Evolutionary conservation across 345 rosid genomes (phyloP).

Genomic region (Lepidium didymum): DNA sequence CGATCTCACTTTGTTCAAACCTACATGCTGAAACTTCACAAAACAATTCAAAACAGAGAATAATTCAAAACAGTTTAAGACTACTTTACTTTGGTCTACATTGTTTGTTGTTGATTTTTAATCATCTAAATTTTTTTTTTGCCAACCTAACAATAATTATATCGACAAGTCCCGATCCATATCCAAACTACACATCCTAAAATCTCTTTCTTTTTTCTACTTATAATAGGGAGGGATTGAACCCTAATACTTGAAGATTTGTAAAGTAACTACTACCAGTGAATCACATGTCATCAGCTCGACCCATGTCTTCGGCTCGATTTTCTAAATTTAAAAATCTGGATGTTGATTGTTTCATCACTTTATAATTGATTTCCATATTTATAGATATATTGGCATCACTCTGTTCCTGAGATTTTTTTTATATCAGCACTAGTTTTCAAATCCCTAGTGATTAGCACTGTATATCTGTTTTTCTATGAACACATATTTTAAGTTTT

Average conservation of each 20-base stretch:
- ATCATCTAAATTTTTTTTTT: background rate
- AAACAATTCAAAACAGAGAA: slow-evolving; percentile 5
- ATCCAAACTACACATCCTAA: too few relatives aligned
- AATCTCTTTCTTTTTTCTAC: too few relatives aligned
- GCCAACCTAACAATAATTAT: too few relatives aligned
- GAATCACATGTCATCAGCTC: too few relatives aligned
- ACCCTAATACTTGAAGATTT: too few relatives aligned
- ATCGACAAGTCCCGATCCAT: too few relatives aligned
- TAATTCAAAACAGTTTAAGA: background rate
- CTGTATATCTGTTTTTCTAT: too few relatives aligned
- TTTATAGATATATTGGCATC: background rate
- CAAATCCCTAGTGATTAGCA: background rate
- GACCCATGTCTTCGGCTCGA: too few relatives aligned
- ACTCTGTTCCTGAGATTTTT: background rate
- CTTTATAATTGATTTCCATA: background rate
- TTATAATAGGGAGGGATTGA: too few relatives aligned
- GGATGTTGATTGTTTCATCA: slow-evolving; percentile 2
- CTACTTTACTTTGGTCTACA: background rate
- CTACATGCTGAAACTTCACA: slow-evolving; percentile 22
- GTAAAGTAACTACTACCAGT: too few relatives aligned
- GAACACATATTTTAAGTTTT: too few relatives aligned
- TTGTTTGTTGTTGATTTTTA: background rate
- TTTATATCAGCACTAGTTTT: background rate
- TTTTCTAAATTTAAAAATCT: background rate
- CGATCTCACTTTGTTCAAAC: slow-evolving; percentile 43